Evolutionary conservation across 2,329 filamentous ascomycete genomes (phyloP).

Genomic region (Fusarium graminum): DNA sequence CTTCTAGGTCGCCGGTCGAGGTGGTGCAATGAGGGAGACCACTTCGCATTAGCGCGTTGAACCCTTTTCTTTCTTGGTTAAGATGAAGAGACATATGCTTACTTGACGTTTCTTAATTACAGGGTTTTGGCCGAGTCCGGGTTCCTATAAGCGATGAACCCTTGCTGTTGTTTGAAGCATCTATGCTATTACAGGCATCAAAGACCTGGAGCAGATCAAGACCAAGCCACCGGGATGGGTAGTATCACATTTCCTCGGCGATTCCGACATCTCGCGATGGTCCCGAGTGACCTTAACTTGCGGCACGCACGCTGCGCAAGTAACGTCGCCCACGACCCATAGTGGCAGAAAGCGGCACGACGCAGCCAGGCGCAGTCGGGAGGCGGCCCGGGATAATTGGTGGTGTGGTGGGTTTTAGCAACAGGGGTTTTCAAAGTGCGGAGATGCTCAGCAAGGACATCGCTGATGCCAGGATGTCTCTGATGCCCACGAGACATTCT

Average conservation of each 20-base stretch:
- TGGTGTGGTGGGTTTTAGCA: constrained; percentile 33
- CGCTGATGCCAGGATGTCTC: constrained; percentile 15
- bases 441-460: constrained; percentile 19
- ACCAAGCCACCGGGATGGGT: constrained; percentile 19
- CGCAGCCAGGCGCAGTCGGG: constrained; percentile 18
- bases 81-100: constrained; percentile 37
- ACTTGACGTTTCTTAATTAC: constrained; percentile 46
- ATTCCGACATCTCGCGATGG: constrained; percentile 20
- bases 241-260: constrained; percentile 7
- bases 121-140: constrained; percentile 73
- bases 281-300: constrained; percentile 17
- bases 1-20: constrained; percentile 37
- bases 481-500: constrained; percentile 15
- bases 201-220: constrained; percentile 19
- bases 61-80: constrained; percentile 7
- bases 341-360: constrained; percentile 18
- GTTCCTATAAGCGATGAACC: constrained; percentile 62
- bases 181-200: constrained; percentile 19
- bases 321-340: constrained; percentile 13
- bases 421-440: constrained; percentile 21
- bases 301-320: constrained; percentile 14
- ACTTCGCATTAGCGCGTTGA: constrained; percentile 20
- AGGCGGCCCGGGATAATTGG: constrained; percentile 29
- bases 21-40: constrained; percentile 15
- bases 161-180: constrained; percentile 27